phyloP scores from a whole-genome alignment of 805 yeast genomes.

The Candida glaebosa region DNA sequence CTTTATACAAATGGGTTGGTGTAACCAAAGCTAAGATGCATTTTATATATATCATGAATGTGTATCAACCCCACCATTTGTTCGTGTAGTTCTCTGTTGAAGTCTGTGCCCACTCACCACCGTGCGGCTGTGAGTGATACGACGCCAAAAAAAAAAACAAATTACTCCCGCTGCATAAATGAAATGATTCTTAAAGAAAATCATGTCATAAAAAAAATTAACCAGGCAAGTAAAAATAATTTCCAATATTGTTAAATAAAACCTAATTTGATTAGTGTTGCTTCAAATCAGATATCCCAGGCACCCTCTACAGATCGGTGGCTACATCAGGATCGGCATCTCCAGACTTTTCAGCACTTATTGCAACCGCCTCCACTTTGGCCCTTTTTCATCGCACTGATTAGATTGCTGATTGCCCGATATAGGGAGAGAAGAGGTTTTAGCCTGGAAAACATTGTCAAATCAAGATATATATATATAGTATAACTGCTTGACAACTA shows the following conservation, averaged over 20 bases:
- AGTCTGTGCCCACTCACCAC: too few relatives aligned
- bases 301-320: background rate
- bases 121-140: too few relatives aligned
- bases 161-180: too few relatives aligned
- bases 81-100: too few relatives aligned
- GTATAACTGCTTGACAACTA: too few relatives aligned
- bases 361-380: background rate
- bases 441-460: too few relatives aligned
- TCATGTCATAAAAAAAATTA: background rate
- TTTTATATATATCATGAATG: background rate
- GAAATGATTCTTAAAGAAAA: background rate
- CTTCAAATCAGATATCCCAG: background rate
- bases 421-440: background rate
- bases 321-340: background rate
- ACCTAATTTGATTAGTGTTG: background rate
- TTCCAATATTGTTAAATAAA: too few relatives aligned
- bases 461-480: too few relatives aligned
- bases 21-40: conserved; percentile 34
- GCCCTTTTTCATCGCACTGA: background rate
- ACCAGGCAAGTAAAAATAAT: too few relatives aligned
- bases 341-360: background rate
- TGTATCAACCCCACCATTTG: too few relatives aligned
- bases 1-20: conserved; percentile 91
- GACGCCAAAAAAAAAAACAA: too few relatives aligned
- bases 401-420: background rate